phyloP scores from a whole-genome alignment of 2,329 filamentous ascomycete genomes.

The Colletotrichum musae region DNA sequence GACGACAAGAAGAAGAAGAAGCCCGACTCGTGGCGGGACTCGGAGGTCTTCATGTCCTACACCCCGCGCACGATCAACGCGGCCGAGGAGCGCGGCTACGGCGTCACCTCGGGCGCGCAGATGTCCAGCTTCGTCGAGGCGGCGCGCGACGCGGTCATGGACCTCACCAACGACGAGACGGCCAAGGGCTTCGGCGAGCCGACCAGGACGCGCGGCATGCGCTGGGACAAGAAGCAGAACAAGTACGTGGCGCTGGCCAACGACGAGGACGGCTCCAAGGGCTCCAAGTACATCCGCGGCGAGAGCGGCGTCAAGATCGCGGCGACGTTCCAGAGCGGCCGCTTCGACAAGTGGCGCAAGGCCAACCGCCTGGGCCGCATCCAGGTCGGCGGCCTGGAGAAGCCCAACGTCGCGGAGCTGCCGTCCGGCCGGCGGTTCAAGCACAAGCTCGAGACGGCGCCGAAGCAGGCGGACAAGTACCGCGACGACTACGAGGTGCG shows the following conservation, averaged over 20 bases:
- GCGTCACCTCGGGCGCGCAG: slow-evolving; percentile 86
- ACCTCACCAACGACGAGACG: slow-evolving; percentile 90
- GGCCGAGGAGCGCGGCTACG: slow-evolving; percentile 92
- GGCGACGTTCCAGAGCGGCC: slow-evolving; percentile 90
- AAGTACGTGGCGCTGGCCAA: slow-evolving; percentile 95
- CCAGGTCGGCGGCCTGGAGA: slow-evolving; percentile 86
- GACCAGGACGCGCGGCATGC: slow-evolving; percentile 77
- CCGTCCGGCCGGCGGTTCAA: slow-evolving; percentile 73
- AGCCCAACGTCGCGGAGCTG: slow-evolving; percentile 50
- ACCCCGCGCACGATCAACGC: slow-evolving; percentile 84
- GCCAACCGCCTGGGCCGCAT: slow-evolving; percentile 84
- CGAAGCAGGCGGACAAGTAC: slow-evolving; percentile 93
- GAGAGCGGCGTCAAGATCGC: slow-evolving; percentile 97
- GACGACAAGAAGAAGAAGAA: slow-evolving; percentile 60
- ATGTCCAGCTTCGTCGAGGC: slow-evolving; percentile 86
- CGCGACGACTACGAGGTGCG: slow-evolving; percentile 90
- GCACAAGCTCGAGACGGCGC: slow-evolving; percentile 89
- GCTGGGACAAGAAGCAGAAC: slow-evolving; percentile 97
- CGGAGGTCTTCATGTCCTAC: slow-evolving; percentile 97
- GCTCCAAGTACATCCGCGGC: slow-evolving; percentile 81
- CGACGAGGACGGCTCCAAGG: slow-evolving; percentile 91
- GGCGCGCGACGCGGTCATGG: slow-evolving; percentile 91
- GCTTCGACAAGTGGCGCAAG: slow-evolving; percentile 94
- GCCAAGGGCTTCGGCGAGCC: slow-evolving; percentile 85
- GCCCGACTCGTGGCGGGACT: slow-evolving; percentile 65